Evolutionary conservation across 2,329 filamentous ascomycete species (phyloP).

Genomic region (Didymella sp.): DNA sequence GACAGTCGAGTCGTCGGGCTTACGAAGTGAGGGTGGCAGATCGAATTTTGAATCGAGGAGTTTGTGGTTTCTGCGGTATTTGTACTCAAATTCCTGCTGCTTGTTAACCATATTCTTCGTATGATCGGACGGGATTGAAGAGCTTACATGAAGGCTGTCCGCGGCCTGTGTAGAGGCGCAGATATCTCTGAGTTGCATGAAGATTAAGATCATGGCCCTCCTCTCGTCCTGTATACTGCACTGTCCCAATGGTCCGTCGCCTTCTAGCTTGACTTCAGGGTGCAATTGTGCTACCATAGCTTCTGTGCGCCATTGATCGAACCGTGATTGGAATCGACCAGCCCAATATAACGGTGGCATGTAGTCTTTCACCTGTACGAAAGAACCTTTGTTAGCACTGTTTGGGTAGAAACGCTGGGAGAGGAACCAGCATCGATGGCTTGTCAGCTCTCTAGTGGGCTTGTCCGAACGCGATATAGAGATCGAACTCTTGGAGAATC

Average conservation of each 20-base stretch:
- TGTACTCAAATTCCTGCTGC: constrained; percentile 45
- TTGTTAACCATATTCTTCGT: no score
- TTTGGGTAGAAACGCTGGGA: constrained; percentile 9
- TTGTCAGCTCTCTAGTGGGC: neutral
- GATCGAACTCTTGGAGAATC: neutral
- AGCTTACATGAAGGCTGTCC: constrained; percentile 46
- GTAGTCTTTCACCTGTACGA: constrained; percentile 41
- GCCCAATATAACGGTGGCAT: constrained; percentile 48
- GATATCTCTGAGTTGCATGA: constrained; percentile 41
- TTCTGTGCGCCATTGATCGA: constrained; percentile 46
- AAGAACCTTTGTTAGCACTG: constrained; percentile 30
- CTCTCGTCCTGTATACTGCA: constrained; percentile 37
- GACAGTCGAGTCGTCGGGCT: constrained; percentile 28
- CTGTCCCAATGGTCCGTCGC: constrained; percentile 27
- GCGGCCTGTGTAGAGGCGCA: constrained; percentile 39
- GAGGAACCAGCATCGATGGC: constrained; percentile 18
- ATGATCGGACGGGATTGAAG: no score
- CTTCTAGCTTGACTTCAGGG: constrained; percentile 11
- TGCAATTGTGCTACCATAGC: constrained; percentile 35
- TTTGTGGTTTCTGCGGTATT: constrained; percentile 40
- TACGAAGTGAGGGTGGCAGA: constrained; percentile 27
- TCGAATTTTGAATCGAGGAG: constrained; percentile 31
- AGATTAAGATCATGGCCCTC: constrained; percentile 38
- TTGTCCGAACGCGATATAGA: neutral
- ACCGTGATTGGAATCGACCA: constrained; percentile 43